Conservation (phyloP, 225 moss, liverwort and hornwort genomes). For the Physcomitrium patens region DNA sequence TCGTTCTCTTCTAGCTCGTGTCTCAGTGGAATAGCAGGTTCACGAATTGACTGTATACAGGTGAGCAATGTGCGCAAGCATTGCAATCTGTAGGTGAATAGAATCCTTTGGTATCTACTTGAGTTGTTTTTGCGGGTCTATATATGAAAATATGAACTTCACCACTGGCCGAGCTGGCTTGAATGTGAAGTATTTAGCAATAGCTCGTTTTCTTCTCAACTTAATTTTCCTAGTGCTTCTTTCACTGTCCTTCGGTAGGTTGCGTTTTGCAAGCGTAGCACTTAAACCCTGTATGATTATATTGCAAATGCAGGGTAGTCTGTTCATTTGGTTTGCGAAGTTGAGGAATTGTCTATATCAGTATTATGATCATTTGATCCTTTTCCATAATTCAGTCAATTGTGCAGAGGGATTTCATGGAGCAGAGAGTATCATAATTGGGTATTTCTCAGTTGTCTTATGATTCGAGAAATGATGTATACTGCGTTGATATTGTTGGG, state of each 20-base stretch:
- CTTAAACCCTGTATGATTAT: constrained; percentile 28
- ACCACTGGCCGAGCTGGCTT: constrained; percentile 36
- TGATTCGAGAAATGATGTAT: too few relatives aligned
- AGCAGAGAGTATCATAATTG: constrained; percentile 2
- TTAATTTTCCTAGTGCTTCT: constrained; percentile 38
- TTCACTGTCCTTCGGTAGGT: constrained; percentile 30
- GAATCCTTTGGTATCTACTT: constrained; percentile 34
- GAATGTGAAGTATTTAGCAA: constrained; percentile 44
- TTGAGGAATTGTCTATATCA: constrained; percentile 22
- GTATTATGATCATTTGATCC: constrained; percentile 24
- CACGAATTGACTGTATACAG: constrained; percentile 35
- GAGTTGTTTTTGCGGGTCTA: constrained; percentile 51
- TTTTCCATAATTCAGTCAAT: not conserved
- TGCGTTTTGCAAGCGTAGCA: constrained; percentile 32
- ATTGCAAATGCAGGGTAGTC: constrained; percentile 27
- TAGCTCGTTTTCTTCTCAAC: constrained; percentile 35
- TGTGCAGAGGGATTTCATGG: constrained; percentile 18
- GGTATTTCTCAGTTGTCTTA: too few relatives aligned
- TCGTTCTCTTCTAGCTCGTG: constrained; percentile 32
- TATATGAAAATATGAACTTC: constrained; percentile 37
- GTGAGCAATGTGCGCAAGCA: constrained; percentile 34
- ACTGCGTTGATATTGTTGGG: too few relatives aligned
- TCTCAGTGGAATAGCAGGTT: constrained; percentile 29
- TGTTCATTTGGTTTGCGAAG: constrained; percentile 44
- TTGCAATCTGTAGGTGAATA: constrained; percentile 44